Base-by-base conservation (phyloP, 805 yeast species). In the Dipodascus albidus region DNA sequence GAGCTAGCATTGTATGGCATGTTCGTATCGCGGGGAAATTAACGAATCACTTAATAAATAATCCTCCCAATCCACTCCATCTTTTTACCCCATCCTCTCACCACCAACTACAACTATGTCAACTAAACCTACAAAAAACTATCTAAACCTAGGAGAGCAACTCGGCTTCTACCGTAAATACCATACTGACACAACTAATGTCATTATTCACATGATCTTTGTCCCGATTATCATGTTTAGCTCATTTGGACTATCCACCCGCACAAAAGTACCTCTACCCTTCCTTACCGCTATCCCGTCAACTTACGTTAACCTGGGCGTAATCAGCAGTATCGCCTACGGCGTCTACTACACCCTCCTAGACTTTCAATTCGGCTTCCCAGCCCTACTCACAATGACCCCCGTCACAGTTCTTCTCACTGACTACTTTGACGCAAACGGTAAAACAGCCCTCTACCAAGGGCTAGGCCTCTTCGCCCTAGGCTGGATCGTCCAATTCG, bases 401-500 rank as follows among this genome's bases (percentile, higher is more conserved):
- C 64, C 52, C 15, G 63, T 53, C 21, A 57, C 63, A 21, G 54
- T 59, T 31, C 55, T 50, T 48, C 64, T 67, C 42, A 63, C 69
- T 24, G 60, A 60, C 31, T 50, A 59, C 47, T 54, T 63, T 0
- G 52, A 64, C 22, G 65, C 62, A 27, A 58, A 44, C 58, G 69
- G 60, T 63, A 66, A 57, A 53, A 63, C 53, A 15, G 67, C 63
- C 38, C 54, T 57, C 35, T 56, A 61, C 22, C 58, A 53, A 11
- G 63, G 61, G 31, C 53, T 70, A n/a, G 59, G 53, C 1, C 59
- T 78, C 17, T 85, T 84, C 64, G 64, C 75, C 0, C 38, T 70
- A 1, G 71, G 85, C 8, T 91, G 99, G 98, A 62, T 81, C 15
- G 81, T 80, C 3, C 98, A 93, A 62, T 89, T 91, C 66, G 73